phyloP scores from a whole-genome alignment of 331 rosid species.

The Rosa hybrid region DNA sequence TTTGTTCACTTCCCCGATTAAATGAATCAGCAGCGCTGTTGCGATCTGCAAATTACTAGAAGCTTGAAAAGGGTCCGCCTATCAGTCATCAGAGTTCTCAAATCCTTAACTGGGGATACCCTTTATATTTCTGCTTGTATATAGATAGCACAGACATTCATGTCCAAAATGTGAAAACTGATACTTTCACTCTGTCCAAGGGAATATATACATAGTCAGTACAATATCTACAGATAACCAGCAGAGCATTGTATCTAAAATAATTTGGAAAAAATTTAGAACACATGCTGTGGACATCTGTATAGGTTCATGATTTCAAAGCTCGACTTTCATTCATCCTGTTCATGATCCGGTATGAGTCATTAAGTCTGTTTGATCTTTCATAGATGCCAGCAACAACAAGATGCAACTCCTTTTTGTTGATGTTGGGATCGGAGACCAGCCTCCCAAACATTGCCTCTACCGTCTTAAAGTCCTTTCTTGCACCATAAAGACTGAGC shows the following conservation, averaged over 20 bases:
- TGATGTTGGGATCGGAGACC: slow-evolving; percentile 72
- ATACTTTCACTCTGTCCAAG: neutral
- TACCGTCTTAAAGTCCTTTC: slow-evolving; percentile 57
- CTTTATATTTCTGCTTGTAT: neutral
- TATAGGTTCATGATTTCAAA: slow-evolving; percentile 36
- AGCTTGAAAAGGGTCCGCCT: neutral
- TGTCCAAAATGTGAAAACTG: neutral
- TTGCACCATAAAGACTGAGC: slow-evolving; percentile 77
- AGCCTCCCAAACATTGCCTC: slow-evolving; percentile 69
- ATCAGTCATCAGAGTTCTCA: neutral
- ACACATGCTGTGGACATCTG: slow-evolving; percentile 18
- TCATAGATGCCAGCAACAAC: slow-evolving; percentile 80
- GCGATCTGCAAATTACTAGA: neutral
- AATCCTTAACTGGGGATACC: neutral
- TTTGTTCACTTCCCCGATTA: slow-evolving; percentile 1
- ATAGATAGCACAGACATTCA: neutral
- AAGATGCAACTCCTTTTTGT: slow-evolving; percentile 84
- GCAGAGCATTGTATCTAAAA: slow-evolving; percentile 21
- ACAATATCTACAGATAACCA: slow-evolving; percentile 24
- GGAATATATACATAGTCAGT: neutral
- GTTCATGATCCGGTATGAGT: slow-evolving; percentile 74
- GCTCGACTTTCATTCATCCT: slow-evolving; percentile 46
- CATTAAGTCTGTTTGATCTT: slow-evolving; percentile 70
- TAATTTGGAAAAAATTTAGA: neutral
- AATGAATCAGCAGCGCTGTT: neutral